Evolutionary conservation across 1,284 basidiomycete genomes (phyloP).

Genomic region (Meira nashicola): DNA sequence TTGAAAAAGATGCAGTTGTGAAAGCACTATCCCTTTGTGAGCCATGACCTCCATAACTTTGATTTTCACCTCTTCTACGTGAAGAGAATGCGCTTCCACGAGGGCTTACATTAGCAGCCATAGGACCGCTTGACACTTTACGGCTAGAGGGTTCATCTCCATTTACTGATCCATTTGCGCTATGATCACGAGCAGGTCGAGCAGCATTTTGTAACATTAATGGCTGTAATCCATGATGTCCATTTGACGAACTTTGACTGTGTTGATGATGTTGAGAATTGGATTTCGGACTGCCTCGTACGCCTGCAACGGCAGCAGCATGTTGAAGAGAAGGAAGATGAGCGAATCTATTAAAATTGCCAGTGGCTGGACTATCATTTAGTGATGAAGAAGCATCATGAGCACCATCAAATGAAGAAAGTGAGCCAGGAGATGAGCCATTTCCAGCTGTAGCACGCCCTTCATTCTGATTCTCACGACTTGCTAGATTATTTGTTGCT

Average conservation of each 20-base stretch:
- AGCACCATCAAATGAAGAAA: background rate
- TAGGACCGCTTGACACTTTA: constrained; percentile 37
- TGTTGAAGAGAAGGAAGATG: constrained; percentile 27
- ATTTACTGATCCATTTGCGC: constrained; percentile 14
- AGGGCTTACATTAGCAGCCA: constrained; percentile 26
- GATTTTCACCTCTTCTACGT: constrained; percentile 13
- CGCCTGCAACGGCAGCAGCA: constrained; percentile 13
- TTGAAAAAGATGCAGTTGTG: no score
- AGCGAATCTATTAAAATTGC: constrained; percentile 11
- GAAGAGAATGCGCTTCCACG: background rate
- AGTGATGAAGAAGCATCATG: constrained; percentile 18
- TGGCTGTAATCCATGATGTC: constrained; percentile 28
- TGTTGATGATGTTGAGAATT: constrained; percentile 14
- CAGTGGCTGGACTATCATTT: constrained; percentile 26
- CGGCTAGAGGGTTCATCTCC: constrained; percentile 28
- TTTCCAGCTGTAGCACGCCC: no score
- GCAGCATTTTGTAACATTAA: constrained; percentile 31
- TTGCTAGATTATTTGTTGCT: background rate
- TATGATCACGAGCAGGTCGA: constrained; percentile 34
- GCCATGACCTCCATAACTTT: constrained; percentile 11
- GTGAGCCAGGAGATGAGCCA: background rate
- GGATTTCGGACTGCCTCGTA: constrained; percentile 18
- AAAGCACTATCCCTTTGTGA: no score
- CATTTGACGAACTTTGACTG: constrained; percentile 15
- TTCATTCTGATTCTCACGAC: background rate